A percentile compares a stretch with the other conserved stretches of the same genome.
These are phyloP conservation scores for Trichoderma oligosporum DNA, from an alignment of 2,329 filamentous ascomycete genomes.

Conservation along the genomic window DNA sequence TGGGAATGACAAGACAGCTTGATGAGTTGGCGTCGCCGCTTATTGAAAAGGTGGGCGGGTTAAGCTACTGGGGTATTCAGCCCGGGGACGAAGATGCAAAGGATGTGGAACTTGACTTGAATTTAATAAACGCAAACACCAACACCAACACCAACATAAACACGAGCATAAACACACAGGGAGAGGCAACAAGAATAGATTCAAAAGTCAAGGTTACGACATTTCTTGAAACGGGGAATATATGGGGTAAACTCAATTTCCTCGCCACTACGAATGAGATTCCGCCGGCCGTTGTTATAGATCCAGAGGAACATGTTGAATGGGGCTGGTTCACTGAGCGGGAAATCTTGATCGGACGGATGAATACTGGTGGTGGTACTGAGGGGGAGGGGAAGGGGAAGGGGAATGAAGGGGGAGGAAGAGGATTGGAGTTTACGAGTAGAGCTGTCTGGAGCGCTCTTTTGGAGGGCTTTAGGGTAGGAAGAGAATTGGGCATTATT, in stretches of 20 bases:
- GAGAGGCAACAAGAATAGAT: too few species aligned
- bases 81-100: constrained; percentile 19
- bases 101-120: too few species aligned
- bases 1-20: constrained; percentile 14
- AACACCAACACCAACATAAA: too few species aligned
- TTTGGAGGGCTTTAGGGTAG: constrained; percentile 34
- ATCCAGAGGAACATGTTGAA: constrained; percentile 38
- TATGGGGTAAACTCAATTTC: constrained; percentile 32
- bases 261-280: constrained; percentile 29
- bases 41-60: neutral
- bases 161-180: too few species aligned
- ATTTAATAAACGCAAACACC: too few species aligned
- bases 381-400: too few species aligned
- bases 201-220: constrained; percentile 23
- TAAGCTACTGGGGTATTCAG: constrained; percentile 1
- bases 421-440: constrained; percentile 32
- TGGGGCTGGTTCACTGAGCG: constrained; percentile 39
- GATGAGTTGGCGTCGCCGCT: neutral
- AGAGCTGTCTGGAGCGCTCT: constrained; percentile 31
- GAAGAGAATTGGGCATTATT: constrained; percentile 1
- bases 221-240: constrained; percentile 26
- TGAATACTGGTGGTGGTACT: too few species aligned
- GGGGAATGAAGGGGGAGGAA: constrained; percentile 16
- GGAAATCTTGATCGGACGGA: constrained; percentile 29
- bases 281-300: constrained; percentile 25